Evolutionary conservation across 441 rosid genomes (phyloP).

Genomic region (Erysimum cheiri): DNA sequence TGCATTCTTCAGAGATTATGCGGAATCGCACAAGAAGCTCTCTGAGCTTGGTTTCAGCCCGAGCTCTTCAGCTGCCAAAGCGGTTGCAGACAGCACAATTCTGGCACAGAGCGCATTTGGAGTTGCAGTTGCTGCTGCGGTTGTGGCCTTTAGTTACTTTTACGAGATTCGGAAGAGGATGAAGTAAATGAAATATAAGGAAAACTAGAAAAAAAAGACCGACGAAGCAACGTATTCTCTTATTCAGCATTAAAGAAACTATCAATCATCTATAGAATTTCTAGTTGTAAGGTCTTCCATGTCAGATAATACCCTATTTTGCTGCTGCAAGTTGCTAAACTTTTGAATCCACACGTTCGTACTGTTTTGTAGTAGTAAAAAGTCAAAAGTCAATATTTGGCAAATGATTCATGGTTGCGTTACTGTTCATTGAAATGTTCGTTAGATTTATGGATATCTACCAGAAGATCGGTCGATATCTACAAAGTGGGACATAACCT

Average conservation of each 20-base stretch:
- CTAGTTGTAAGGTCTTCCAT: neutral
- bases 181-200: slow-evolving; percentile 47
- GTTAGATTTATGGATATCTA: slow-evolving; percentile 28
- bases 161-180: slow-evolving; percentile 74
- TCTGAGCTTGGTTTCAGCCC: slow-evolving; percentile 85
- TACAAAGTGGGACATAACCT: slow-evolving; percentile 40
- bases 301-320: slow-evolving; percentile 19
- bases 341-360: slow-evolving; percentile 19
- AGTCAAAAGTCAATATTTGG: slow-evolving; percentile 8
- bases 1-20: slow-evolving; percentile 77
- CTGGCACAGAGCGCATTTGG: slow-evolving; percentile 83
- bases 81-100: slow-evolving; percentile 53
- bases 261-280: slow-evolving; percentile 10
- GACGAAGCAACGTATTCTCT: slow-evolving; percentile 7
- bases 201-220: neutral
- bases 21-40: slow-evolving; percentile 79
- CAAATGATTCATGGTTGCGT: neutral
- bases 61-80: slow-evolving; percentile 51
- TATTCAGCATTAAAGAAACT: slow-evolving; percentile 16
- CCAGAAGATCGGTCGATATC: slow-evolving; percentile 10
- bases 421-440: neutral
- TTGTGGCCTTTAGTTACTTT: slow-evolving; percentile 76
- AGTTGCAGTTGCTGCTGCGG: slow-evolving; percentile 80
- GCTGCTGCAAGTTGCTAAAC: slow-evolving; percentile 16
- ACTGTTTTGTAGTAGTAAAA: slow-evolving; percentile 25